Evolutionary conservation across 2,329 filamentous ascomycete species (phyloP), one percentile per base, ranked within the genome.

Genomic region (Verticillium albo-atrum): DNA sequence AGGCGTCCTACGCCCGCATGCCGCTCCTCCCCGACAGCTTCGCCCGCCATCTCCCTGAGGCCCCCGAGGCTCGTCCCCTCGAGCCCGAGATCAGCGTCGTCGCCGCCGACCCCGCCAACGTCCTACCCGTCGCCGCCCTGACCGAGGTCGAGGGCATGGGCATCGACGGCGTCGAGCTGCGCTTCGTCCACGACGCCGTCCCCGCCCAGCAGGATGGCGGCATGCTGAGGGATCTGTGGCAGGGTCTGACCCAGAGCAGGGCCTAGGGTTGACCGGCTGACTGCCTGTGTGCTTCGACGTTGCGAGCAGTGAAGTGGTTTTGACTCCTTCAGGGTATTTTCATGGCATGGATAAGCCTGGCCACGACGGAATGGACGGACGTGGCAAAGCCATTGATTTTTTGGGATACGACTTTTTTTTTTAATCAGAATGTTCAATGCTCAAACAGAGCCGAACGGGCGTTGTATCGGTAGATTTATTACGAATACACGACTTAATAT

Each of bases 1-100:
- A 72, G 15, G 74, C 76, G 66, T 66, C 68, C 47, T 69, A 75
- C 61, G 75, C 84, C 55, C 83, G 82, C 63, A 80, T 88, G 34
- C 85, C 85, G 32, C 76, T 88, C 6, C 77, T 87, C 10, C 84
- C 85, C 14, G 85, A 87, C 72, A 85, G 82, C 75, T 83, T 80
- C 71, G 70, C 72, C 10, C 74, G 79, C 57, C 77, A 80, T 63
- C 51, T 58, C 10, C 73, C 78, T 35, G 78, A 83, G 64, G 69
- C 73, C 15, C 57, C 68, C 14, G 78, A 82, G 60, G 72, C 70
- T 4, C 75, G 79, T 10, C 63, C 81, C 42, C 66, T 72, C 6
- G 64, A 65, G 51, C 75, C 78, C 17, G 74, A 82, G 68, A 83
- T 83, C 68, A 76, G 77, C 64, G 79, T 88, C 62, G 74, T 88